Percentiles rank a stretch among this genome's conserved stretches.
phyloP scores from a whole-genome alignment of 176 grass and related monocot species.

The Avena sativa region DNA sequence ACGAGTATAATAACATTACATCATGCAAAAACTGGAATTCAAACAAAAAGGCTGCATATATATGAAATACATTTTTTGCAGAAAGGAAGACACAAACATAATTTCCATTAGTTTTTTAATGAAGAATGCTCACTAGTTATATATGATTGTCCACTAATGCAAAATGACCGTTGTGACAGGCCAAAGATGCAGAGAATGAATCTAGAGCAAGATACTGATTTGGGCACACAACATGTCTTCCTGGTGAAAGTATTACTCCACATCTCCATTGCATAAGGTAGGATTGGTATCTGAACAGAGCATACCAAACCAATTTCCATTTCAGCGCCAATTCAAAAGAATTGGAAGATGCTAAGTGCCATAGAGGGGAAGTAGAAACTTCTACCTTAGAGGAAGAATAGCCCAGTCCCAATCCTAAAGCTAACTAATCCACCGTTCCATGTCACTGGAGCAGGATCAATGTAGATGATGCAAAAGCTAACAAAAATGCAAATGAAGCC shows the following conservation, averaged over 20 bases:
- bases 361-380: neutral
- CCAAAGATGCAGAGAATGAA: neutral
- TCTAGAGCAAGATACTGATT: neutral
- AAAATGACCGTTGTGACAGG: neutral
- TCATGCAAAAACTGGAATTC: conserved; percentile 1
- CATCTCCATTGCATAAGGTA: neutral
- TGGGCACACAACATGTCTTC: neutral
- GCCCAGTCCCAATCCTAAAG: neutral
- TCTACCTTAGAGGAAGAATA: neutral
- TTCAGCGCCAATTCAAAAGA: neutral
- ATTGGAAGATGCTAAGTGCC: neutral
- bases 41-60: conserved; percentile 24
- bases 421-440: neutral
- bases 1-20: conserved; percentile 2
- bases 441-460: conserved; percentile 12
- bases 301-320: neutral
- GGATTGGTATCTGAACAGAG: conserved; percentile 16
- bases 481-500: neutral
- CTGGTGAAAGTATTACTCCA: neutral
- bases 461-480: neutral
- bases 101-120: neutral
- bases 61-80: neutral
- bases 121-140: neutral
- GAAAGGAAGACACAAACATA: neutral
- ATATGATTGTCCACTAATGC: neutral